Evolutionary conservation across 2,329 filamentous ascomycete species (phyloP), one percentile per base, ranked within the genome.

Genomic region (Ophiocordyceps camponoti-floridani): DNA sequence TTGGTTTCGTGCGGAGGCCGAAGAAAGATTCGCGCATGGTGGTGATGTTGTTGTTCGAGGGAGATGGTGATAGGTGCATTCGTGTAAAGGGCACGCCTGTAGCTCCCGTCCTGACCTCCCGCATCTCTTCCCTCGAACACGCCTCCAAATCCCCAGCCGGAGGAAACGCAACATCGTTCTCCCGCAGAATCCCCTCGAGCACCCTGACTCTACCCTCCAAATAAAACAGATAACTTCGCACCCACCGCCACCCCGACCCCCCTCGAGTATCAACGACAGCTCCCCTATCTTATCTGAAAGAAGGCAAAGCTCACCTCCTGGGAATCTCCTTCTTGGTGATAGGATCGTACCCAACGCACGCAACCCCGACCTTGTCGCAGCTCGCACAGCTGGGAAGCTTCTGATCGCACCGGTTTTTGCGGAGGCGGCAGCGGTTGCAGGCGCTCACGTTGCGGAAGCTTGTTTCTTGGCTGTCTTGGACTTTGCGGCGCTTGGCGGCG

Each of bases 11-110:
- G 53, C 95, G 87, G 41, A 96, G 67, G n/a, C 89, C 89, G 57
- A 96, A 96, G 68, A 95, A 95, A 0, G 87, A 94, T 62, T 96
- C 89, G 47, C 88, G 76, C 82, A 94, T 91, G 12, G 84, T 86
- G 16, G 85, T 86, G 35, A 79, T 81, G 37, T 73, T 55, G 5
- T 52, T 54, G 41, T n/a, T n/a, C 49, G 49, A 1, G 48, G 47
- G 23, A 54, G 52, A 23, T 53, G 54, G 28, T 50, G 44, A 44
- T 51, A n/a, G n/a, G n/a, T n/a, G n/a, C n/a, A n/a, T 48, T 14
- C 31, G 31, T 12, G 31, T 33, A 12, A 33, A 96, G 0, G 88
- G 94, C 43, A 96, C 91, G 14, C 88, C 89, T 2, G 86, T 88
- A 1, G 85, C 82, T n/a, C n/a, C n/a, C n/a, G n/a, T n/a, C n/a